These are phyloP conservation scores for Geotrichum phurueaensis DNA, from an alignment of 1,139 yeast genomes.

Conservation along the genomic window DNA sequence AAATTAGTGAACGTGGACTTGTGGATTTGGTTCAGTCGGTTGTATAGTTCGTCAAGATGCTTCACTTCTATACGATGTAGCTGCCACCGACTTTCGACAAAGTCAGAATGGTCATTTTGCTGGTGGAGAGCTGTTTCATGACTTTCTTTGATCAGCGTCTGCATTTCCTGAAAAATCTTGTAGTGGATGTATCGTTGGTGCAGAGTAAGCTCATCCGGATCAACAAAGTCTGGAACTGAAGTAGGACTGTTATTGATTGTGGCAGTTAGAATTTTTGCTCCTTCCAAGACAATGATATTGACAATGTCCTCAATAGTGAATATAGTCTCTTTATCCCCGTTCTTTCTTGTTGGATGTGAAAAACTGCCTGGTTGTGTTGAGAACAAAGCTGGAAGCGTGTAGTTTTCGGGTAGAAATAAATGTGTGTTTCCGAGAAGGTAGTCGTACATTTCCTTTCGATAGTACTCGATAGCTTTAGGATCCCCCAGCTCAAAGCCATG, in stretches of 20 bases:
- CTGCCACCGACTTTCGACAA: not conserved
- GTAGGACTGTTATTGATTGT: conserved; percentile 11
- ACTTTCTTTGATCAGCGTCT: not conserved
- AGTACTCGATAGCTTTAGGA: not conserved
- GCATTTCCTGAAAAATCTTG: conserved; percentile 16
- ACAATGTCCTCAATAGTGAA: conserved; percentile 14
- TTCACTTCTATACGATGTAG: not conserved
- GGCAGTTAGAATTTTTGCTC: conserved; percentile 12
- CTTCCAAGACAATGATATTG: conserved; percentile 12
- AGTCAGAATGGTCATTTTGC: not conserved
- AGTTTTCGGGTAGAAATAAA: not conserved
- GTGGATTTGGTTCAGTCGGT: not conserved
- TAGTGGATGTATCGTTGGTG: conserved; percentile 16
- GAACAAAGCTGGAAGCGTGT: not conserved
- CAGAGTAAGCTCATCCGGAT: conserved; percentile 13
- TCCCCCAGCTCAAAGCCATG: not conserved
- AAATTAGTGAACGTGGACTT: not conserved
- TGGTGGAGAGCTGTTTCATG: not conserved
- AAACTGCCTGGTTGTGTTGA: not conserved
- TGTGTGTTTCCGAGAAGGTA: not conserved
- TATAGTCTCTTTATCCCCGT: conserved; percentile 13
- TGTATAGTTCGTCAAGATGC: not conserved
- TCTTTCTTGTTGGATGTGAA: not conserved
- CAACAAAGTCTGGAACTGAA: conserved; percentile 5
- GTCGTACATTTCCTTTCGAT: not conserved